These are phyloP conservation scores for Tricharina praecox DNA, from an alignment of 495 filamentous ascomycete species.

Conservation along the genomic window DNA sequence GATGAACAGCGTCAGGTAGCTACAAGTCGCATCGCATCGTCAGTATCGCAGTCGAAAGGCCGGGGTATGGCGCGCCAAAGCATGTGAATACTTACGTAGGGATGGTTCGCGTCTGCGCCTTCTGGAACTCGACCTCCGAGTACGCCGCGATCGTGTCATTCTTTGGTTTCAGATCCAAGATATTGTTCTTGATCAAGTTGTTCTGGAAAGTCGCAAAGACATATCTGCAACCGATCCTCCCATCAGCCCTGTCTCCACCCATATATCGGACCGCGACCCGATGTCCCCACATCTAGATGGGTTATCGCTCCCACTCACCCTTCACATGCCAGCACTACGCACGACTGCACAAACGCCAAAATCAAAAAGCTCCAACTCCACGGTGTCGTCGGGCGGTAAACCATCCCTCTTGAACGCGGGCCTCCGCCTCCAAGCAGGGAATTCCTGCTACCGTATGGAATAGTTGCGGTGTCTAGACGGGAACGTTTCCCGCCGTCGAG, in stretches of 20 bases:
- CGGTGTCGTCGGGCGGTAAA: conserved; percentile 53
- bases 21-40: conserved; percentile 24
- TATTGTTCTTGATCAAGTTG: conserved; percentile 29
- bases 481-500: conserved; percentile 1
- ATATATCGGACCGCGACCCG: too few species aligned
- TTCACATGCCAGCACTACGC: conserved; percentile 67
- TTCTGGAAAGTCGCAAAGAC: conserved; percentile 53
- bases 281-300: too few species aligned
- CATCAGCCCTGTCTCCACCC: too few species aligned
- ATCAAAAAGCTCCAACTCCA: conserved; percentile 83
- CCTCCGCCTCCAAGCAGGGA: conserved; percentile 47
- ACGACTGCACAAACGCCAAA: conserved; percentile 55
- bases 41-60: neutral
- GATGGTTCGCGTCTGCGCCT: conserved; percentile 27
- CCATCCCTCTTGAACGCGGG: conserved; percentile 36
- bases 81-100: conserved; percentile 24
- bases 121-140: conserved; percentile 17
- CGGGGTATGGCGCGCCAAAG: too few species aligned
- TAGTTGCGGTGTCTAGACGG: conserved; percentile 38
- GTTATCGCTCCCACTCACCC: too few species aligned
- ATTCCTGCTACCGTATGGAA: conserved; percentile 41
- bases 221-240: conserved; percentile 36
- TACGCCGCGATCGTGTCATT: too few species aligned
- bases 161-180: conserved; percentile 3
- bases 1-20: conserved; percentile 89